Percentiles rank a stretch among this genome's conserved stretches.
These are phyloP conservation scores for Escovopsis weberi DNA, from an alignment of 2,329 filamentous ascomycete genomes.

Conservation along the genomic window DNA sequence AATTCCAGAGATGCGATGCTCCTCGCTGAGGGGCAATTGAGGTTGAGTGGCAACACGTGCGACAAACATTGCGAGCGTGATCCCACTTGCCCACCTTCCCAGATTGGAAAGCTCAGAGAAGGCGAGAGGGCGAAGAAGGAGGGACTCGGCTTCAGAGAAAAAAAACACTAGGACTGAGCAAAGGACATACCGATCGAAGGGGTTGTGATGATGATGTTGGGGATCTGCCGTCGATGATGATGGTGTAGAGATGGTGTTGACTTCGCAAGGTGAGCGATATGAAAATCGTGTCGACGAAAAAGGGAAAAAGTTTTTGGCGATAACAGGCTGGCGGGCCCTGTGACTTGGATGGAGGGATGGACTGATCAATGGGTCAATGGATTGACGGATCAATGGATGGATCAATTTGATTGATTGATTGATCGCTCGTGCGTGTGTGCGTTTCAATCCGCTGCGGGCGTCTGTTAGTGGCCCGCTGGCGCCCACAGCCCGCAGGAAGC, in stretches of 20 bases:
- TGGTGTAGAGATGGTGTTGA: constrained; percentile 7
- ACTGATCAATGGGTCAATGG: too few relatives aligned
- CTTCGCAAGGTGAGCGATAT: constrained; percentile 6
- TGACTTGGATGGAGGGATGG: constrained; percentile 8
- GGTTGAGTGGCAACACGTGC: too few relatives aligned
- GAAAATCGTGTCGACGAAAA: constrained; percentile 8
- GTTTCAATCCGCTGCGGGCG: constrained; percentile 1
- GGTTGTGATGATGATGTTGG: neutral
- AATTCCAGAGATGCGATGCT: too few relatives aligned
- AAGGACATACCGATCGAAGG: constrained; percentile 1
- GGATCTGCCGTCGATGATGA: constrained; percentile 7
- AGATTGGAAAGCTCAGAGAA: too few relatives aligned
- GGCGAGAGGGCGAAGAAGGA: too few relatives aligned
- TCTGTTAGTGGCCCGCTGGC: constrained; percentile 3
- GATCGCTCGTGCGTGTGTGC: constrained; percentile 2
- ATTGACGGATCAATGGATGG: too few relatives aligned
- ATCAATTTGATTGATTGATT: too few relatives aligned
- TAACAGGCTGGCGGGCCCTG: constrained; percentile 5
- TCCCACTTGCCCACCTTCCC: too few relatives aligned
- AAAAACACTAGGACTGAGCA: too few relatives aligned
- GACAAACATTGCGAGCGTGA: too few relatives aligned
- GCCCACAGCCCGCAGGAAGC: constrained; percentile 1
- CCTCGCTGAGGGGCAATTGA: too few relatives aligned
- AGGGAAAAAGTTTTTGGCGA: constrained; percentile 13
- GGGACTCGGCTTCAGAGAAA: too few relatives aligned